Conservation (phyloP, 225 moss, liverwort and hornwort species). For the Climacium dendroides region DNA sequence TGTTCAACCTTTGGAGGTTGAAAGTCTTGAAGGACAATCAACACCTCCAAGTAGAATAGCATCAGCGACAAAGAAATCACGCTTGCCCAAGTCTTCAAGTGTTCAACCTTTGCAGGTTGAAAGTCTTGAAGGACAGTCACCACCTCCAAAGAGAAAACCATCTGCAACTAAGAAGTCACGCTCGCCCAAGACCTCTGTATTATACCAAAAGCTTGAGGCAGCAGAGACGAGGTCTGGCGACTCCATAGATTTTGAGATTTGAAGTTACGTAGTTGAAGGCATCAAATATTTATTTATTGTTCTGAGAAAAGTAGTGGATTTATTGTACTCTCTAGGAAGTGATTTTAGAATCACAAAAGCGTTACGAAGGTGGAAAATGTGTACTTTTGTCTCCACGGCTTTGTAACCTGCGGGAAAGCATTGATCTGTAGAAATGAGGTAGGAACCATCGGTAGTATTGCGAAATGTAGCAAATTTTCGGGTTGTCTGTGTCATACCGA, state of each 20-base stretch:
- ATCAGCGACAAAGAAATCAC: neutral
- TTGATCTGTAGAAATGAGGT: conserved; percentile 23
- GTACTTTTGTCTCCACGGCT: neutral
- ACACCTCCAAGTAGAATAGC: neutral
- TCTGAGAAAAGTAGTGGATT: neutral
- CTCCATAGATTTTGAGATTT: conserved; percentile 29
- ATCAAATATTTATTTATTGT: neutral
- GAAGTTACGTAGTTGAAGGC: neutral
- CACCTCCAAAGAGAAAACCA: neutral
- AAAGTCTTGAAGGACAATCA: neutral
- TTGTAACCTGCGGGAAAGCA: conserved; percentile 2
- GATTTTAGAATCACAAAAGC: neutral
- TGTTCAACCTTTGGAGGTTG: neutral
- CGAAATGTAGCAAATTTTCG: neutral
- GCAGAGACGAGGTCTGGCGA: conserved; percentile 1
- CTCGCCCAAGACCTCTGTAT: conserved; percentile 1
- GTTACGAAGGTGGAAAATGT: conserved; percentile 1
- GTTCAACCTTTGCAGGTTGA: neutral
- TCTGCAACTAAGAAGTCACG: neutral
- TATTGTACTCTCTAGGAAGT: neutral
- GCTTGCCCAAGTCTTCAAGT: neutral
- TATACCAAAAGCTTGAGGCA: conserved; percentile 15
- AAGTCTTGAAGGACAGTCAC: neutral
- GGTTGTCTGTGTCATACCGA: neutral
- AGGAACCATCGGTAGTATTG: neutral